phyloP scores from a whole-genome alignment of 2,329 filamentous ascomycete species.

The Sporothrix brasiliensis region DNA sequence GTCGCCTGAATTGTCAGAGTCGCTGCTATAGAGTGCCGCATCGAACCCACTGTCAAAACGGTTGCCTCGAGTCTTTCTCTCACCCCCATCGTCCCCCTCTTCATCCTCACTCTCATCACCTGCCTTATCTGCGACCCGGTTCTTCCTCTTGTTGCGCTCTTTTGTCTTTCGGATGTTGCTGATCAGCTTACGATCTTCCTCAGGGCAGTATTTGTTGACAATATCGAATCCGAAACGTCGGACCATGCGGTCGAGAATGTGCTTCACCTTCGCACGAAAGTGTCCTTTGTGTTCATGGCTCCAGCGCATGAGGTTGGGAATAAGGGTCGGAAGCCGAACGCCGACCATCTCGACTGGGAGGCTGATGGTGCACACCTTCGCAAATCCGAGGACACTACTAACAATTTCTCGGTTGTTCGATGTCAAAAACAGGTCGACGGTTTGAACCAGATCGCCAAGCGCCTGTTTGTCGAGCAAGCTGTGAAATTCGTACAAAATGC shows the following conservation, averaged over 20 bases:
- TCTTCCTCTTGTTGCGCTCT: constrained; percentile 88
- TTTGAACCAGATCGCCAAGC: constrained; percentile 82
- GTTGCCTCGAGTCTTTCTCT: constrained; percentile 54
- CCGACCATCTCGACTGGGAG: constrained; percentile 78
- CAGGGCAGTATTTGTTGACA: constrained; percentile 79
- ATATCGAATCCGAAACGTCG: constrained; percentile 83
- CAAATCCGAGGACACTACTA: constrained; percentile 88
- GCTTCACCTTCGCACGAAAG: constrained; percentile 96
- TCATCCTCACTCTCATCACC: constrained; percentile 50
- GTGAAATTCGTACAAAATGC: constrained; percentile 92
- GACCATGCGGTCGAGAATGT: constrained; percentile 93
- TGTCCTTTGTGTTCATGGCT: constrained; percentile 97
- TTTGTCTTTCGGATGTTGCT: constrained; percentile 94
- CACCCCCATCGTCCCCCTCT: constrained; percentile 58
- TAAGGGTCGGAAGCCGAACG: constrained; percentile 72
- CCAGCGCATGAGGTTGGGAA: constrained; percentile 93
- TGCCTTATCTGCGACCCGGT: constrained; percentile 65
- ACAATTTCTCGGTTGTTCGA: constrained; percentile 98
- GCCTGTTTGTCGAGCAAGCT: constrained; percentile 67
- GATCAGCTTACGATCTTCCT: constrained; percentile 85
- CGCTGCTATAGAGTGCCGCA: constrained; percentile 83
- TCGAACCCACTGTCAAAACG: constrained; percentile 93
- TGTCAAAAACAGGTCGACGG: constrained; percentile 93
- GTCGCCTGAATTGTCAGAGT: constrained; percentile 62
- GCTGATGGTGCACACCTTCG: constrained; percentile 91